These are phyloP conservation scores for Ascochyta koolunga DNA, from an alignment of 2,329 filamentous ascomycete species.

Conservation along the genomic window DNA sequence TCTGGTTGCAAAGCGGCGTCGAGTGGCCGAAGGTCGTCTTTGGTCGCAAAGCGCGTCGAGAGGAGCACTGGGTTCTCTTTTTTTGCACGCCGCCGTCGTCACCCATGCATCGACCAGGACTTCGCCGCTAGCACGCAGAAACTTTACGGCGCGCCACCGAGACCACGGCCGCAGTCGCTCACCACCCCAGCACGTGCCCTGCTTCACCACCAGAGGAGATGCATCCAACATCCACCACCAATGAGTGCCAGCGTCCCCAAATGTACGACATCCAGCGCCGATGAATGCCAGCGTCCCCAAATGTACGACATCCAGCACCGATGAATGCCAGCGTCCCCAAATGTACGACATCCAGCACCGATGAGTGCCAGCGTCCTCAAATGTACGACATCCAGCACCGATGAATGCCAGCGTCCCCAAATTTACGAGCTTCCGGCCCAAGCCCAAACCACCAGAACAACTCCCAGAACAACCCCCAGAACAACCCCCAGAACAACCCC, in stretches of 20 bases:
- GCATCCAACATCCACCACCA: too few relatives aligned
- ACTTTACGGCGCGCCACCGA: constrained; percentile 6
- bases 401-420: constrained; percentile 67
- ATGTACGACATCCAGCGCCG: too few relatives aligned
- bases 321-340: constrained; percentile 67
- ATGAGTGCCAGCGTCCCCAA: constrained; percentile 61
- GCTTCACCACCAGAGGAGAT: too few relatives aligned
- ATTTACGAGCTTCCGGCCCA: constrained; percentile 75
- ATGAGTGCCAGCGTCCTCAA: constrained; percentile 62
- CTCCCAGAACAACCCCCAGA: constrained; percentile 10
- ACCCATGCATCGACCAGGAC: constrained; percentile 11
- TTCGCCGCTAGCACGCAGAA: constrained; percentile 6
- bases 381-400: too few relatives aligned
- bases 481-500: constrained; percentile 16
- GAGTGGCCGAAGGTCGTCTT: too few relatives aligned
- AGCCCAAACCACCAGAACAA: constrained; percentile 34
- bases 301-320: too few relatives aligned
- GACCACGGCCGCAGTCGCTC: not conserved
- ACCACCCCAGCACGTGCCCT: not conserved
- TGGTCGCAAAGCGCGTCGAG: too few relatives aligned
- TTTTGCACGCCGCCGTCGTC: too few relatives aligned
- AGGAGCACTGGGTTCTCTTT: too few relatives aligned
- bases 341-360: too few relatives aligned
- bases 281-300: constrained; percentile 67
- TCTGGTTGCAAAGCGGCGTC: constrained; percentile 14